These are phyloP conservation scores for Apium graveolens DNA, from an alignment of 129 eudicot genomes.

Conservation along the genomic window DNA sequence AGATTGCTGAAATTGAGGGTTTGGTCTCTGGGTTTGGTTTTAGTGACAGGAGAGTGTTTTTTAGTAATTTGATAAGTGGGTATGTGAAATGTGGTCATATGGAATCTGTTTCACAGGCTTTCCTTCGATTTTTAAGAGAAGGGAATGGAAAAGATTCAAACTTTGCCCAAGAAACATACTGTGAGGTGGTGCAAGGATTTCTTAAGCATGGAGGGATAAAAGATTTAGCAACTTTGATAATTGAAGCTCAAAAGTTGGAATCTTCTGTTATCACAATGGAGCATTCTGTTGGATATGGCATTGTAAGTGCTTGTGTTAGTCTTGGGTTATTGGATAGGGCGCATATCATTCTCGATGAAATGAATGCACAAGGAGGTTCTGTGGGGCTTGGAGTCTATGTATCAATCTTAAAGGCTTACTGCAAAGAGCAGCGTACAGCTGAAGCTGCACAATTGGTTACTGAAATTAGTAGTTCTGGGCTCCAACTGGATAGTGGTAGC, in stretches of 20 bases:
- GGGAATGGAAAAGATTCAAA: conserved; percentile 9
- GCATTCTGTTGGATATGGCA: conserved; percentile 62
- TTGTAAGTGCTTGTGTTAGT: conserved; percentile 61
- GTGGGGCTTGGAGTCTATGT: conserved; percentile 79
- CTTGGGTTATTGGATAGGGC: conserved; percentile 72
- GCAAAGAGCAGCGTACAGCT: conserved; percentile 75
- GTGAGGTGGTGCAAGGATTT: conserved; percentile 26
- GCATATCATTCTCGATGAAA: conserved; percentile 70
- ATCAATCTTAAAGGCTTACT: conserved; percentile 73
- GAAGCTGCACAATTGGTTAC: conserved; percentile 90
- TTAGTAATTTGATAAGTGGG: conserved; percentile 48
- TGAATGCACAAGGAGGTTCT: conserved; percentile 64
- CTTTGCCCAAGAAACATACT: conserved; percentile 15
- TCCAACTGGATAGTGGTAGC: conserved; percentile 50
- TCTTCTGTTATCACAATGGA: conserved; percentile 33
- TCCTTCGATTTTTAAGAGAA: conserved; percentile 15
- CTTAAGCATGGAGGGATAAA: conserved; percentile 26
- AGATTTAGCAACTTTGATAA: conserved; percentile 57
- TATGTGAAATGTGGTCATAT: conserved; percentile 23
- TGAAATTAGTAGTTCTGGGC: conserved; percentile 58
- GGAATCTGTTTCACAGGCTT: conserved; percentile 17
- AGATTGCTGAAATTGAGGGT: conserved; percentile 53
- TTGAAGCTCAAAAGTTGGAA: conserved; percentile 67
- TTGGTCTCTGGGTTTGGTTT: conserved; percentile 52
- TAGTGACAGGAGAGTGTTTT: conserved; percentile 26